Evolutionary conservation across 2,329 filamentous ascomycete genomes (phyloP), one percentile per base, ranked within the genome.

Genomic region (Trichoderma endophyticum): DNA sequence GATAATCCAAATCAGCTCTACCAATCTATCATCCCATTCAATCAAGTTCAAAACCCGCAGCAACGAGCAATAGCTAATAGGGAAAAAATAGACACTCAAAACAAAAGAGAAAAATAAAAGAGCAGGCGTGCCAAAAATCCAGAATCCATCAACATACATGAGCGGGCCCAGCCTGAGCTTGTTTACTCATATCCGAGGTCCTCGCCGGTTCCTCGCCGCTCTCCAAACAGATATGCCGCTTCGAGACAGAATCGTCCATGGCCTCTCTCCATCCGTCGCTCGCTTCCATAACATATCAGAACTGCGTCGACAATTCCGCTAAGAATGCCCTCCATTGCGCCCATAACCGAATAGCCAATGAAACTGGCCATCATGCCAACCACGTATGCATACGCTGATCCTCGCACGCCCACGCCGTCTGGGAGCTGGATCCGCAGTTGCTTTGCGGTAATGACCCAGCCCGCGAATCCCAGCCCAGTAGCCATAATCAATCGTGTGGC

Each of bases 391-490:
- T 99, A 99, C 28, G 96, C 86, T 77, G 94, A 97, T 9, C 96
- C 96, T 60, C 89, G 89, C 65, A 91, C 79, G 0, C 88, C 87
- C 66, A 81, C 75, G 2, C 86, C 86, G 51, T 84, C 87, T 71
- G 81, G 90, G 73, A 83, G 83, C 78, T 83, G 84, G 24, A 96
- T 84, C 66, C 87, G 85, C 4, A 98, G 85, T 81, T 92, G 91
- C 74, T 93, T 91, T 12, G 96, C 95, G 43, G 95, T 97, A 61
- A 93, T 92, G 9, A 98, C 93, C 96, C 96, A 99, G n/a, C 94
- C 95, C 4, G 93, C 95, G 78, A 98, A 97, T 1, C 95, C 95
- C 34, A 99, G 88, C 0, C 91, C 93, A 61, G 95, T 90, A 0
- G 94, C 93, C 89, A 98, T 97, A 78, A 98, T 92, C 79, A 95